These are phyloP conservation scores for Cryptococcus maquisensis DNA, from an alignment of 1,284 basidiomycete genomes.

Conservation along the genomic window DNA sequence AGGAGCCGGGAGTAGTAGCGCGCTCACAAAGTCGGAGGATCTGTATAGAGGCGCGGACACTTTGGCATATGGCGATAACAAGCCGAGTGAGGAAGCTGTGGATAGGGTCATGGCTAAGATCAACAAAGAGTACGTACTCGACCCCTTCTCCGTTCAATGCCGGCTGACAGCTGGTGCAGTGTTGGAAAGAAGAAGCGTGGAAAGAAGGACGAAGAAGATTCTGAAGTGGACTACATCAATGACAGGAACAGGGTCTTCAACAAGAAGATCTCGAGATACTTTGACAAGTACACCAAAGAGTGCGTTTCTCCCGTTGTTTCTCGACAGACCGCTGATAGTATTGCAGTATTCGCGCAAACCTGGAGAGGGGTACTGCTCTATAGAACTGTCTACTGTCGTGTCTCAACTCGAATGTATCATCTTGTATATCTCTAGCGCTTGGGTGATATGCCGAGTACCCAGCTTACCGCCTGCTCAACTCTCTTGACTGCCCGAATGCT, in stretches of 20 bases:
- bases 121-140: slow-evolving; percentile 77
- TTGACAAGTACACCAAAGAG: slow-evolving; percentile 94
- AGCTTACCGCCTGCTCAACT: too few species aligned
- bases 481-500: too few species aligned
- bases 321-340: neutral
- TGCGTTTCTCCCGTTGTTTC: slow-evolving; percentile 7
- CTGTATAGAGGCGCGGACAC: slow-evolving; percentile 87
- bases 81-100: slow-evolving; percentile 88
- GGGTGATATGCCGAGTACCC: too few species aligned
- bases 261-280: slow-evolving; percentile 97
- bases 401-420: neutral
- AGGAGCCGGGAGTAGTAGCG: slow-evolving; percentile 30
- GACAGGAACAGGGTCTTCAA: slow-evolving; percentile 98
- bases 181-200: slow-evolving; percentile 72
- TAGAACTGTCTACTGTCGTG: slow-evolving; percentile 40
- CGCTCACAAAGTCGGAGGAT: slow-evolving; percentile 62
- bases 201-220: slow-evolving; percentile 85
- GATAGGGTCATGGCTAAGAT: slow-evolving; percentile 88
- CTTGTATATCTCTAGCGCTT: too few species aligned
- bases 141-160: neutral
- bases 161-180: slow-evolving; percentile 48
- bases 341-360: slow-evolving; percentile 73
- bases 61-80: slow-evolving; percentile 86
- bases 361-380: slow-evolving; percentile 89
- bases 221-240: slow-evolving; percentile 98